Percentiles rank a stretch among this genome's conserved stretches.
Conservation (phyloP, 441 rosid genomes). For the Euphorbia corollata region DNA sequence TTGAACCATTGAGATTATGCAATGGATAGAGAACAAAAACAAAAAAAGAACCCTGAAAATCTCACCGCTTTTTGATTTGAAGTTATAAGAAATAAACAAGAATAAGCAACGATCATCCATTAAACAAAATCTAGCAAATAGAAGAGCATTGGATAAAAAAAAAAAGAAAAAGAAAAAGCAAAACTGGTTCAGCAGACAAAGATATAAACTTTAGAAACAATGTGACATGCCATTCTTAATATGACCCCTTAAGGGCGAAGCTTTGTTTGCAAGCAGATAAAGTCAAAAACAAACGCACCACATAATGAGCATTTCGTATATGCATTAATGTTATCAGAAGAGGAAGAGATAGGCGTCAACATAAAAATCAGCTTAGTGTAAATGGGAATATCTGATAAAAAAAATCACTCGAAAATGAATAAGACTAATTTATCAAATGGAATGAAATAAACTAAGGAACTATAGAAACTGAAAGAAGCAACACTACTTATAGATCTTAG, state of each 20-base stretch:
- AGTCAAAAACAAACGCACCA: conserved; percentile 1
- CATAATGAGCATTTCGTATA: not conserved
- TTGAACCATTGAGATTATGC: too few species aligned
- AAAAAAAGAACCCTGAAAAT: too few species aligned
- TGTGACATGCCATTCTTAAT: conserved; percentile 5
- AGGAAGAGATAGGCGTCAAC: not conserved
- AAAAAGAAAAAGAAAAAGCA: not conserved
- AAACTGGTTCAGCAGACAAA: conserved; percentile 12
- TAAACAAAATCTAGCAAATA: conserved; percentile 16
- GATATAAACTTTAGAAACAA: conserved; percentile 21
- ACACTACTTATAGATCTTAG: too few species aligned
- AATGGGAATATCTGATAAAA: too few species aligned
- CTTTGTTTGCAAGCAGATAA: conserved; percentile 9
- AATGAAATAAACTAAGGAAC: too few species aligned
- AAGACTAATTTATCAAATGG: too few species aligned
- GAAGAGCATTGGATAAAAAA: conserved; percentile 19
- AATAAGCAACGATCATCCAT: not conserved
- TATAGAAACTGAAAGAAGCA: too few species aligned
- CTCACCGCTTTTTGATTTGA: conserved; percentile 5
- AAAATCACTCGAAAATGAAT: too few species aligned
- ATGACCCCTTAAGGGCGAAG: conserved; percentile 6
- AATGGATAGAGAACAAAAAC: too few species aligned
- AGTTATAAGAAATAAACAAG: not conserved
- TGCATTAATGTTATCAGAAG: conserved; percentile 1
- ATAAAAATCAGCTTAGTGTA: too few species aligned